These are phyloP conservation scores for Exophiala sp. DNA, from an alignment of 2,329 filamentous ascomycete species.

Conservation along the genomic window DNA sequence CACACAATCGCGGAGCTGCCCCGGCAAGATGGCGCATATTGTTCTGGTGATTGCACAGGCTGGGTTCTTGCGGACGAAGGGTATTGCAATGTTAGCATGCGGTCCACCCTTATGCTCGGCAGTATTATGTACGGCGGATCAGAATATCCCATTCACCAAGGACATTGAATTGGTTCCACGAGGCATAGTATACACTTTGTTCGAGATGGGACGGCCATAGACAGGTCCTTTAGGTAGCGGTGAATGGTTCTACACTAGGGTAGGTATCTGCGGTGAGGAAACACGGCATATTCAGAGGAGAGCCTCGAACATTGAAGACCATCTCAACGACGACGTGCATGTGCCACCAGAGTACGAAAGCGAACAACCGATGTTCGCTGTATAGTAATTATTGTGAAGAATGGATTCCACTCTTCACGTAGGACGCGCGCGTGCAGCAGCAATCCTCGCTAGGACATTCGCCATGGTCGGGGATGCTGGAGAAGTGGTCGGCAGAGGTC, in stretches of 20 bases:
- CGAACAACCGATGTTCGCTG: neutral
- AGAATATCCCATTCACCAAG: too few relatives aligned
- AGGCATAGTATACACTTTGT: too few relatives aligned
- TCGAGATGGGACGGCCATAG: too few relatives aligned
- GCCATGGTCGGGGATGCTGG: constrained; percentile 10
- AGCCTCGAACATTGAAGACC: too few relatives aligned
- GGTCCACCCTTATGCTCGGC: too few relatives aligned
- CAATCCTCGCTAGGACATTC: constrained; percentile 17
- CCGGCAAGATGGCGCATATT: constrained; percentile 19
- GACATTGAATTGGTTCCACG: too few relatives aligned
- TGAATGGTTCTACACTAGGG: too few relatives aligned
- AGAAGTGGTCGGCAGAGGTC: constrained; percentile 4
- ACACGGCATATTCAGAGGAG: too few relatives aligned
- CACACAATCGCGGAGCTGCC: constrained; percentile 8
- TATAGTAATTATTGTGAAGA: neutral
- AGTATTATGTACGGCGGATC: too few relatives aligned
- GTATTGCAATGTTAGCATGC: neutral
- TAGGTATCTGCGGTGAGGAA: too few relatives aligned
- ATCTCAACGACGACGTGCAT: too few relatives aligned
- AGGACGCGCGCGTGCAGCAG: constrained; percentile 16
- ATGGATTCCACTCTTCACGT: neutral
- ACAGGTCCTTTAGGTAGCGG: too few relatives aligned
- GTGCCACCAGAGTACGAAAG: neutral
- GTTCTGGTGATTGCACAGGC: constrained; percentile 6
- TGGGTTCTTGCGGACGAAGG: constrained; percentile 3